Evolutionary conservation across 2,329 filamentous ascomycete species (phyloP).

Genomic region (Fusarium abutilonis): DNA sequence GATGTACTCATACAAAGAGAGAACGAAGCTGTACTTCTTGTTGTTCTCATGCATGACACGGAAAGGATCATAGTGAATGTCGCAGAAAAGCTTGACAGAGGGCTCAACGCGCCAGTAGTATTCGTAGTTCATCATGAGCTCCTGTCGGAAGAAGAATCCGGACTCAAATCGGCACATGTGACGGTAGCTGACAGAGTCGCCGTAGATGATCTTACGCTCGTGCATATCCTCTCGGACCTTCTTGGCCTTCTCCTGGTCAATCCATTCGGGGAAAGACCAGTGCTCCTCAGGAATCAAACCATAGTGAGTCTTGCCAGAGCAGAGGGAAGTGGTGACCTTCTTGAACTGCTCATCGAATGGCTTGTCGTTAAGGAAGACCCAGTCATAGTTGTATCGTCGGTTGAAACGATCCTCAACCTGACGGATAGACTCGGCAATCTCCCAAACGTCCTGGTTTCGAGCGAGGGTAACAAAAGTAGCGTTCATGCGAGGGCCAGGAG

Average conservation of each 20-base stretch:
- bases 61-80: slow-evolving; percentile 96
- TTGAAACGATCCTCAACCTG: slow-evolving; percentile 99
- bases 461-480: slow-evolving; percentile 97
- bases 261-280: slow-evolving; percentile 96
- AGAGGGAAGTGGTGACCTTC: slow-evolving; percentile 85
- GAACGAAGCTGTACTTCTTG: slow-evolving; percentile 98
- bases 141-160: slow-evolving; percentile 98
- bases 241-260: slow-evolving; percentile 92
- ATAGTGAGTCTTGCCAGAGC: slow-evolving; percentile 93
- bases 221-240: slow-evolving; percentile 95
- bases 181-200: slow-evolving; percentile 94
- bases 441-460: slow-evolving; percentile 93
- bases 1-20: slow-evolving; percentile 95
- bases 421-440: slow-evolving; percentile 94
- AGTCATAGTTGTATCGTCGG: slow-evolving; percentile 94
- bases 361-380: slow-evolving; percentile 98
- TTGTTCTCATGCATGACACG: slow-evolving; percentile 93
- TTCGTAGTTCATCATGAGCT: slow-evolving; percentile 93
- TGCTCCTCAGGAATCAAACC: slow-evolving; percentile 90
- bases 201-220: slow-evolving; percentile 95
- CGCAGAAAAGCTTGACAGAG: slow-evolving; percentile 94
- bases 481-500: slow-evolving; percentile 82
- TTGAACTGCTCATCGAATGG: slow-evolving; percentile 95
- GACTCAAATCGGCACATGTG: slow-evolving; percentile 99
- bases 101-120: slow-evolving; percentile 99